Evolutionary conservation across 768 basidiomycete genomes (phyloP).

Genomic region (Rhodocollybia butyracea): DNA sequence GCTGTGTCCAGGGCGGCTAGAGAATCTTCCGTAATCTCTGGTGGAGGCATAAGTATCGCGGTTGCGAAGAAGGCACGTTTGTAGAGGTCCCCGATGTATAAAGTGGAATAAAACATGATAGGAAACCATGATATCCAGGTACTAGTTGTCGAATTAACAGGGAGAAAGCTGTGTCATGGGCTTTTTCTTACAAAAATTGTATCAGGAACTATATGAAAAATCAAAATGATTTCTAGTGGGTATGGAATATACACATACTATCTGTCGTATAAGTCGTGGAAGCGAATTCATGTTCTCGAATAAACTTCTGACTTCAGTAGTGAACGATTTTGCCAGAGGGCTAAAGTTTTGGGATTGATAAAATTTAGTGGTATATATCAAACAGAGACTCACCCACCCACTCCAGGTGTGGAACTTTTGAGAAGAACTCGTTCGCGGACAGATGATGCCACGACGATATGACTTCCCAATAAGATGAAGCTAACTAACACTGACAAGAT

Average conservation of each 20-base stretch:
- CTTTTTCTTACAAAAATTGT: constrained; percentile 69
- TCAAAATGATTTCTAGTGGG: background rate
- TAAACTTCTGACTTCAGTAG: constrained; percentile 57
- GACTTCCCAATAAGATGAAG: constrained; percentile 61
- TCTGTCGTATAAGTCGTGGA: constrained; percentile 72
- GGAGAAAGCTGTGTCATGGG: background rate
- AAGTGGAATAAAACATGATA: constrained; percentile 80
- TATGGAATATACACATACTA: constrained; percentile 49
- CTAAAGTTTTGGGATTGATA: constrained; percentile 15
- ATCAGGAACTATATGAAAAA: constrained; percentile 58
- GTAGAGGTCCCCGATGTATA: constrained; percentile 88
- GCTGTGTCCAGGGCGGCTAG: constrained; percentile 45
- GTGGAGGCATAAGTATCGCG: constrained; percentile 2
- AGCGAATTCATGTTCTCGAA: constrained; percentile 67
- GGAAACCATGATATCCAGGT: constrained; percentile 94
- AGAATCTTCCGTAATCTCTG: background rate
- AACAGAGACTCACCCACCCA: constrained; percentile 13
- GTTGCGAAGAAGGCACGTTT: constrained; percentile 40
- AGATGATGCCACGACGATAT: constrained; percentile 53
- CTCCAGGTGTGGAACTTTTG: constrained; percentile 2
- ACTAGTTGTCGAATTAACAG: constrained; percentile 31
- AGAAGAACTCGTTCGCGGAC: constrained; percentile 79
- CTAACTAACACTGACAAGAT: constrained; percentile 77
- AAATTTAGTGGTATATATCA: background rate
- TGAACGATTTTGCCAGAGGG: constrained; percentile 26